These are phyloP conservation scores for Ophiostoma piceae DNA, from an alignment of 2,329 filamentous ascomycete genomes.

Conservation along the genomic window DNA sequence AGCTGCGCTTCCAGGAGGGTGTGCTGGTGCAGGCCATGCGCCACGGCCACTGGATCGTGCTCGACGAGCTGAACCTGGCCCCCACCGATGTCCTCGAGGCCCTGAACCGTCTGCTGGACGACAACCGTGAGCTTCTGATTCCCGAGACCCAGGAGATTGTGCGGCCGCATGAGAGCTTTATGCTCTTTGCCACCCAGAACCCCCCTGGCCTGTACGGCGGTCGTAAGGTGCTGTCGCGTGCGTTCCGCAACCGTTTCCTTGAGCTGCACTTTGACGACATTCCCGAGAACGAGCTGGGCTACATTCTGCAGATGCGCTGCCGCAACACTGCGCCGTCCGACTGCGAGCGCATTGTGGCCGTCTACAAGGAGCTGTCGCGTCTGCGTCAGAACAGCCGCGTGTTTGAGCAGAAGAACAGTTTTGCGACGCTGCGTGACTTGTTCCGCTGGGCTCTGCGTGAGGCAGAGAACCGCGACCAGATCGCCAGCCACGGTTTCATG, in stretches of 20 bases:
- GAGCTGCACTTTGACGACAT: constrained; percentile 98
- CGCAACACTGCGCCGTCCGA: constrained; percentile 84
- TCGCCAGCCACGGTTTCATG: constrained; percentile 94
- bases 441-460: constrained; percentile 90
- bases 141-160: constrained; percentile 95
- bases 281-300: constrained; percentile 86
- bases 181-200: constrained; percentile 97
- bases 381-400: constrained; percentile 83
- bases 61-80: constrained; percentile 94
- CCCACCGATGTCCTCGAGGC: constrained; percentile 96
- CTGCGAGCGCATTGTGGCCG: constrained; percentile 82
- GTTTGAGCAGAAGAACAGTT: constrained; percentile 96
- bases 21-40: constrained; percentile 87
- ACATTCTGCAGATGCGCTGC: constrained; percentile 82
- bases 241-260: constrained; percentile 93
- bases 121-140: constrained; percentile 91
- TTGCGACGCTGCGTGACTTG: constrained; percentile 90
- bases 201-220: constrained; percentile 93
- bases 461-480: constrained; percentile 78
- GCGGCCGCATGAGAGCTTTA: constrained; percentile 87
- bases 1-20: constrained; percentile 86
- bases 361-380: constrained; percentile 88
- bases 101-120: constrained; percentile 88
- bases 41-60: constrained; percentile 93
- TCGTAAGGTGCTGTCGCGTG: constrained; percentile 84